phyloP scores from a whole-genome alignment of 2,329 filamentous ascomycete genomes.

The Aureobasidium leucospermi region DNA sequence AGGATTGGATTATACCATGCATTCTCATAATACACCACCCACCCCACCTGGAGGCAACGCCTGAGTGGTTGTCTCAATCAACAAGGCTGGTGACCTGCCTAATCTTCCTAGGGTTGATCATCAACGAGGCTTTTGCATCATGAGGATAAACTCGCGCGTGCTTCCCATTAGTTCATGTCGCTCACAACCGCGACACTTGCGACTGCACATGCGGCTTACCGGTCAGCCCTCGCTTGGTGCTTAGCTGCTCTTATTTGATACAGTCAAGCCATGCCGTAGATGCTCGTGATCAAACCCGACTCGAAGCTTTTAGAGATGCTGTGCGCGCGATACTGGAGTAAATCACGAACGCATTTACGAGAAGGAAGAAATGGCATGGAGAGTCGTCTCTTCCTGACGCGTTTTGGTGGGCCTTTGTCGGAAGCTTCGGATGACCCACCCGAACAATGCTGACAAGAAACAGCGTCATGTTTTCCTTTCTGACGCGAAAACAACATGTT shows the following conservation, averaged over 20 bases:
- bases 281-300: too few species aligned
- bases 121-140: too few species aligned
- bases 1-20: neutral
- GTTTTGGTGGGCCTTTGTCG: slow-evolving; percentile 2
- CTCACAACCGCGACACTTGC: neutral
- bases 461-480: slow-evolving; percentile 1
- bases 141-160: neutral
- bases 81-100: neutral
- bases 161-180: neutral
- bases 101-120: neutral
- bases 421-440: slow-evolving; percentile 11
- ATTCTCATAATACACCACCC: neutral
- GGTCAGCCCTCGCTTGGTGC: neutral
- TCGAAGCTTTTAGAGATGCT: too few species aligned
- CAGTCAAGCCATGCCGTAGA: too few species aligned
- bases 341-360: neutral
- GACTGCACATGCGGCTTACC: neutral
- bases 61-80: slow-evolving; percentile 2
- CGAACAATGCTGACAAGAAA: slow-evolving; percentile 10
- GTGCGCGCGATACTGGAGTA: neutral
- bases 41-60: neutral
- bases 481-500: neutral
- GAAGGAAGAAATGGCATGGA: neutral
- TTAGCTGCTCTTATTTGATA: neutral
- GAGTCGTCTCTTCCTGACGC: slow-evolving; percentile 4